Percentiles rank a stretch among this genome's conserved stretches.
phyloP scores from a whole-genome alignment of 257 asterid species.

The Penstemon eatonii region DNA sequence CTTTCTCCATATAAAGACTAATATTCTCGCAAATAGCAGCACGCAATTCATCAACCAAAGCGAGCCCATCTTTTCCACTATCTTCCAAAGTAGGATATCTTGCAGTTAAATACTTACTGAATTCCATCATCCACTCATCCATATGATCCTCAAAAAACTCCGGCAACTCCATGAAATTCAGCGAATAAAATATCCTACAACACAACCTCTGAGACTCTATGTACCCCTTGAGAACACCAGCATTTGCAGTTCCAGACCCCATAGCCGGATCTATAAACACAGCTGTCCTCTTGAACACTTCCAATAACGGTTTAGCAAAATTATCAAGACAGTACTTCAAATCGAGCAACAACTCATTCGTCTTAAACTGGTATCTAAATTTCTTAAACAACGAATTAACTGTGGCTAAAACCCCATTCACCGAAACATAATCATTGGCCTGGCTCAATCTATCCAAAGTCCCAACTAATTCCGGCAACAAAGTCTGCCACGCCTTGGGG shows the following conservation, averaged over 20 bases:
- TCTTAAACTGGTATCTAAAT: conserved; percentile 68
- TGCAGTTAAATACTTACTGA: conserved; percentile 64
- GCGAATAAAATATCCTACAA: conserved; percentile 77
- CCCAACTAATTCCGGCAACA: conserved; percentile 76
- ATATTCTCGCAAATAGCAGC: conserved; percentile 92
- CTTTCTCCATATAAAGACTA: conserved; percentile 79
- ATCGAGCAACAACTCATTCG: conserved; percentile 69
- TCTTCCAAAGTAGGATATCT: conserved; percentile 70
- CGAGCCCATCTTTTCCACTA: conserved; percentile 67
- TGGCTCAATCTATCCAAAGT: conserved; percentile 56
- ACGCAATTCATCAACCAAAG: conserved; percentile 73
- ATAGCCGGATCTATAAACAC: conserved; percentile 48
- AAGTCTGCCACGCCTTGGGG: conserved; percentile 66
- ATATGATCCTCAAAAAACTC: conserved; percentile 91
- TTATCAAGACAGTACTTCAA: conserved; percentile 81
- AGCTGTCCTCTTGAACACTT: conserved; percentile 68
- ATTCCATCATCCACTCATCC: conserved; percentile 92
- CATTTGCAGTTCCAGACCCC: conserved; percentile 48
- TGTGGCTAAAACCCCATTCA: conserved; percentile 74
- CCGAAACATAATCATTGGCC: conserved; percentile 71
- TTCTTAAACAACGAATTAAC: conserved; percentile 73
- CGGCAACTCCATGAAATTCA: conserved; percentile 72
- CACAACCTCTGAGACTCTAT: conserved; percentile 86
- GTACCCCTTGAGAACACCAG: conserved; percentile 50
- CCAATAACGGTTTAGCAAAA: conserved; percentile 69